phyloP scores from a whole-genome alignment of 2,329 filamentous ascomycete species.

The Penicillium sp. region DNA sequence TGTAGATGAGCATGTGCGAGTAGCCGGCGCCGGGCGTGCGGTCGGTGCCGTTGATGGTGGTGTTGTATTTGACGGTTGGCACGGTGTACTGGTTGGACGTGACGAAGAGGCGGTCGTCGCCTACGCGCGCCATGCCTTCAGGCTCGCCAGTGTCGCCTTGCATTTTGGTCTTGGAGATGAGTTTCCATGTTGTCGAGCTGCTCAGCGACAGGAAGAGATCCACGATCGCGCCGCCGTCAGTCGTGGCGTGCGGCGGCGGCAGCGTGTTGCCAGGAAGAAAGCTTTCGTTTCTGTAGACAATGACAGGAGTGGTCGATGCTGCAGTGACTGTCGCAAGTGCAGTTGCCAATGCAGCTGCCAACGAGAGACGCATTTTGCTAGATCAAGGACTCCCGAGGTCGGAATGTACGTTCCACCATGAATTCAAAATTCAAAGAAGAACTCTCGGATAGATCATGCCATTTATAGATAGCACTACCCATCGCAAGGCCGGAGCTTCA shows the following conservation, averaged over 20 bases:
- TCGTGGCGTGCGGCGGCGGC: constrained; percentile 20
- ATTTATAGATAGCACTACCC: too few species aligned
- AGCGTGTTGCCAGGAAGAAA: constrained; percentile 20
- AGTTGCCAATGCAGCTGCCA: constrained; percentile 10
- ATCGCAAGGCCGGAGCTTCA: too few species aligned
- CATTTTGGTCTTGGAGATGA: constrained; percentile 40
- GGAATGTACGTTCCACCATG: background rate
- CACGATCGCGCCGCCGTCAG: constrained; percentile 27
- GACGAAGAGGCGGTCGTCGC: constrained; percentile 43
- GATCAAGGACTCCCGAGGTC: background rate
- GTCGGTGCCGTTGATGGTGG: constrained; percentile 64
- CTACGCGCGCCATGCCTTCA: constrained; percentile 46
- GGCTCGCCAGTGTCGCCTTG: constrained; percentile 48
- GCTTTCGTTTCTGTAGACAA: constrained; percentile 20
- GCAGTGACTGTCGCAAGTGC: constrained; percentile 11
- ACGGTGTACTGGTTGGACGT: constrained; percentile 44
- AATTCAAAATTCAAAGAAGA: background rate
- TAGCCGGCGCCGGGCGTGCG: constrained; percentile 43
- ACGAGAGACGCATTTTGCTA: constrained; percentile 16
- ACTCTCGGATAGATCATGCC: background rate
- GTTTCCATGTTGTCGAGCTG: constrained; percentile 42
- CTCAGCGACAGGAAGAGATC: constrained; percentile 43
- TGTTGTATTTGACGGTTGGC: constrained; percentile 35
- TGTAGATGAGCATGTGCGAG: constrained; percentile 45
- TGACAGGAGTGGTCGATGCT: constrained; percentile 16